phyloP scores from a whole-genome alignment of 2,329 filamentous ascomycete genomes.

The Fusarium beomiforme region DNA sequence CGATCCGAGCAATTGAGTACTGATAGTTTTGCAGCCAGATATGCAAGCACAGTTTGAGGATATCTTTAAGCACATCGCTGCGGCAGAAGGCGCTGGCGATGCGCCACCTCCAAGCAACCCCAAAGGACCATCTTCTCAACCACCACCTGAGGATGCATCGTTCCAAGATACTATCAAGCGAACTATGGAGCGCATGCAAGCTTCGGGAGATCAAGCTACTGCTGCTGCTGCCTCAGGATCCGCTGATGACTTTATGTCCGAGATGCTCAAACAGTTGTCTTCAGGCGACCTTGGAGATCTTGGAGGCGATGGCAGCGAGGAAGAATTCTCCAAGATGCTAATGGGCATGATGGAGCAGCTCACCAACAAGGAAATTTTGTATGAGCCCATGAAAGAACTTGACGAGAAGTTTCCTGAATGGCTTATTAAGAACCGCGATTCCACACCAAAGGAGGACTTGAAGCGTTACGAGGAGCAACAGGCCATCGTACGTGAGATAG shows the following conservation, averaged over 20 bases:
- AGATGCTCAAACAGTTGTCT: conserved; percentile 86
- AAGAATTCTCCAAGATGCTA: conserved; percentile 93
- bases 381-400: conserved; percentile 98
- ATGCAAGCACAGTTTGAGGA: conserved; percentile 83
- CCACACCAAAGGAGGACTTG: conserved; percentile 75
- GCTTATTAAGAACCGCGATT: conserved; percentile 80
- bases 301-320: conserved; percentile 71
- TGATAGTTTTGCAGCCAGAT: conserved; percentile 61
- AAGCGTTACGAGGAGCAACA: conserved; percentile 85
- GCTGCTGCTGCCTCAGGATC: conserved; percentile 76
- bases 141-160: conserved; percentile 64
- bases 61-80: conserved; percentile 77
- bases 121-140: conserved; percentile 47
- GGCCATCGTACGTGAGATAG: conserved; percentile 83
- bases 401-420: conserved; percentile 91
- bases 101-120: conserved; percentile 34
- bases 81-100: conserved; percentile 53
- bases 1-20: background rate
- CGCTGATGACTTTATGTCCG: conserved; percentile 84
- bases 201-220: conserved; percentile 85
- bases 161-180: conserved; percentile 94
- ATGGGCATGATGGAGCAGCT: conserved; percentile 99
- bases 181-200: conserved; percentile 97
- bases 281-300: conserved; percentile 66
- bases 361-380: conserved; percentile 97